Evolutionary conservation across 1,139 yeast species (phyloP).

Genomic region (Hyphopichia wangnamkhiaoensis): DNA sequence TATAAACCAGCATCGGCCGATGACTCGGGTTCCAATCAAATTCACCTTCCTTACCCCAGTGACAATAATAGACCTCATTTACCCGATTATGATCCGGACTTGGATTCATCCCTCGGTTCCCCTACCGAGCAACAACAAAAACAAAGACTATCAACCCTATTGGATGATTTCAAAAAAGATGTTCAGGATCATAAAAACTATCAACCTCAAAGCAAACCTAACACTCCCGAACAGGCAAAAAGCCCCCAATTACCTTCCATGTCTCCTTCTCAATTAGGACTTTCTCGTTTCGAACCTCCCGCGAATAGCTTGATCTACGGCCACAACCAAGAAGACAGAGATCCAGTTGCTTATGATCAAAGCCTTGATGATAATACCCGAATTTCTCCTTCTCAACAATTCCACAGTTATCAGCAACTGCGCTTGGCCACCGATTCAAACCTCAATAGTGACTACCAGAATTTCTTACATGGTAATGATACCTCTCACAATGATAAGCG

Average conservation of each 20-base stretch:
- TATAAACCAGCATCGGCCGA: not conserved
- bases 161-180: constrained; percentile 33
- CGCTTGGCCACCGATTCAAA: not conserved
- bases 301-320: constrained; percentile 1
- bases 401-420: constrained; percentile 14
- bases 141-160: constrained; percentile 29
- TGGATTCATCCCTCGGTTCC: no score
- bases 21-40: no score
- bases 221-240: constrained; percentile 8
- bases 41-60: not conserved
- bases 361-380: no score
- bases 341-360: no score
- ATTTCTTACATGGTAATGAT: constrained; percentile 21
- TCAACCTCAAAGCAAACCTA: constrained; percentile 14
- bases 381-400: constrained; percentile 16
- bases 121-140: no score
- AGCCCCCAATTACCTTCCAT: constrained; percentile 10
- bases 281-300: constrained; percentile 8
- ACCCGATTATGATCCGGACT: no score
- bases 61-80: no score
- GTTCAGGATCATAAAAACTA: constrained; percentile 24
- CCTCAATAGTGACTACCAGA: constrained; percentile 28
- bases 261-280: constrained; percentile 14
- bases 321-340: not conserved
- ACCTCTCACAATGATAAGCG: constrained; percentile 12